These are phyloP conservation scores for Penicillium sp. DNA, from an alignment of 2,329 filamentous ascomycete species.

Conservation along the genomic window DNA sequence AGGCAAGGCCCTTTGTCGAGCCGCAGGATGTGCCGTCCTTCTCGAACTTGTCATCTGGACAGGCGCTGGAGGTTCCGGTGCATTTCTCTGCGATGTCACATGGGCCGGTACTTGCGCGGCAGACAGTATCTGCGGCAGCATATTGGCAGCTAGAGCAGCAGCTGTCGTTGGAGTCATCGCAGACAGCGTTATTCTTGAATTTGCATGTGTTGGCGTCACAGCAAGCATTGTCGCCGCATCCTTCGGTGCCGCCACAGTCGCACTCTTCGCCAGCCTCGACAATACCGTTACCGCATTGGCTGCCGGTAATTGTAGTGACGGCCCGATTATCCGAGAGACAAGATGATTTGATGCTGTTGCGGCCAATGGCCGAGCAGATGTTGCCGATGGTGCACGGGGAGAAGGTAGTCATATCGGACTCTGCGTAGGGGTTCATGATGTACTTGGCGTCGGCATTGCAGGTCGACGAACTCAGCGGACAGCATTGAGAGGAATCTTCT, in stretches of 20 bases:
- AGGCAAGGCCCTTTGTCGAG: conserved; percentile 53
- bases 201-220: conserved; percentile 84
- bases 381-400: conserved; percentile 89
- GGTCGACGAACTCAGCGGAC: conserved; percentile 61
- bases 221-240: conserved; percentile 71
- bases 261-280: conserved; percentile 93
- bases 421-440: conserved; percentile 95
- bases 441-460: conserved; percentile 76
- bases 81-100: conserved; percentile 88
- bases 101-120: conserved; percentile 69
- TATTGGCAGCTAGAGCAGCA: conserved; percentile 46
- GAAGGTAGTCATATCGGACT: conserved; percentile 67
- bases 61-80: conserved; percentile 65
- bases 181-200: conserved; percentile 70
- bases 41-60: conserved; percentile 66
- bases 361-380: conserved; percentile 78
- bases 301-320: conserved; percentile 73
- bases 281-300: conserved; percentile 93
- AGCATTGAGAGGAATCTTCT: conserved; percentile 66
- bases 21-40: conserved; percentile 71
- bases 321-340: conserved; percentile 85
- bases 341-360: conserved; percentile 66
- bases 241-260: conserved; percentile 75
- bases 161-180: conserved; percentile 55
- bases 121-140: conserved; percentile 61